Percentiles rank a stretch among this genome's conserved stretches.
These are phyloP conservation scores for Phytophthora rubi DNA, from an alignment of 352 stramenopile genomes.

Conservation along the genomic window DNA sequence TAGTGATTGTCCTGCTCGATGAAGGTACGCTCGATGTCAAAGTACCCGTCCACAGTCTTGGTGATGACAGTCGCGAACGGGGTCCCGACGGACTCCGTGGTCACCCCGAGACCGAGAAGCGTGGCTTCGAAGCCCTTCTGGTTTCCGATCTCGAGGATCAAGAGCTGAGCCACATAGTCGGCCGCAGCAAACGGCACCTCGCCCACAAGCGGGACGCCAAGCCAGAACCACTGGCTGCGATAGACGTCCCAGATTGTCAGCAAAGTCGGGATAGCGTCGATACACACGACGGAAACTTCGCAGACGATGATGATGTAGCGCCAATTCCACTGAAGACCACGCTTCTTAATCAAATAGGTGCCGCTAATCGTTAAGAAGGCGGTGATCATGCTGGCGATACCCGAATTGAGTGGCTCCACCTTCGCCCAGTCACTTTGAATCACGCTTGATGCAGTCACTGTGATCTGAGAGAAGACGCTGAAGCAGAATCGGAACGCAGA, in stretches of 20 bases:
- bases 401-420: constrained; percentile 59
- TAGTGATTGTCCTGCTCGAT: constrained; percentile 38
- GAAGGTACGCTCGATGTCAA: constrained; percentile 44
- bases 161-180: constrained; percentile 40
- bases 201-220: constrained; percentile 53
- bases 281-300: constrained; percentile 42
- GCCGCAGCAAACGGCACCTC: constrained; percentile 38
- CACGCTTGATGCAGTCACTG: constrained; percentile 42
- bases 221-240: constrained; percentile 61
- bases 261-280: constrained; percentile 50
- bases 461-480: constrained; percentile 45
- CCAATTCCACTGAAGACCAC: constrained; percentile 53
- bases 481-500: constrained; percentile 48
- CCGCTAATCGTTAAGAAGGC: constrained; percentile 34
- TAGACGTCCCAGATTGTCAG: constrained; percentile 65
- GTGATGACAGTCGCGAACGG: constrained; percentile 54
- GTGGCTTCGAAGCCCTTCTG: constrained; percentile 49
- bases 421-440: constrained; percentile 53
- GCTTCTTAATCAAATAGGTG: constrained; percentile 39
- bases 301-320: constrained; percentile 39
- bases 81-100: constrained; percentile 33
- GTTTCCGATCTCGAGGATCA: constrained; percentile 51
- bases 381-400: constrained; percentile 44
- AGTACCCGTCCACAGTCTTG: constrained; percentile 43
- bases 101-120: constrained; percentile 46